These are phyloP conservation scores for Monosporozyma solicola DNA, from an alignment of 805 yeast species.

Conservation along the genomic window DNA sequence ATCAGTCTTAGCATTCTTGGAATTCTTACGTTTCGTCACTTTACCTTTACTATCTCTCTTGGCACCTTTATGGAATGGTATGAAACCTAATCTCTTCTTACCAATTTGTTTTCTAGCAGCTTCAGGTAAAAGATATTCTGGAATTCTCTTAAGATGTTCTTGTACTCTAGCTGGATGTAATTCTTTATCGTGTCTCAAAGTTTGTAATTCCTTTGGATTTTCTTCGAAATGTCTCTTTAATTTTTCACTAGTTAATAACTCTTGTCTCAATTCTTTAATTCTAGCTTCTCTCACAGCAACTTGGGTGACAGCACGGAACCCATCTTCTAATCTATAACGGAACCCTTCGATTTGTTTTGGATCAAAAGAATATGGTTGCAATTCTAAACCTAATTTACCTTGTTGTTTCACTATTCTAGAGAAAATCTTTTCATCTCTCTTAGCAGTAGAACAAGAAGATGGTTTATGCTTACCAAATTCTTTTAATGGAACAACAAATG, in stretches of 20 bases:
- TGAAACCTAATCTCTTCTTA: conserved; percentile 53
- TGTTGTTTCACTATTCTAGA: conserved; percentile 71
- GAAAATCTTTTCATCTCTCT: conserved; percentile 79
- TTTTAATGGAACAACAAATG: conserved; percentile 77
- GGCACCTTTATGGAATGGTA: conserved; percentile 55
- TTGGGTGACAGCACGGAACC: conserved; percentile 87
- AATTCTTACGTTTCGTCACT: conserved; percentile 37
- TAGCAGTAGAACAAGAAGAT: conserved; percentile 61
- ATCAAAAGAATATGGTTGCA: conserved; percentile 86
- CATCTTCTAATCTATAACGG: conserved; percentile 94
- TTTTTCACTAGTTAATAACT: conserved; percentile 79
- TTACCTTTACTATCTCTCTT: conserved; percentile 26
- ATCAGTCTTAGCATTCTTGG: conserved; percentile 45
- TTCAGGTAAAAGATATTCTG: conserved; percentile 82
- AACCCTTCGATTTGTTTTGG: conserved; percentile 89
- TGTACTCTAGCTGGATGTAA: conserved; percentile 76
- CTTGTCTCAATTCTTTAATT: conserved; percentile 77
- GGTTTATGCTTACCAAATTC: conserved; percentile 85
- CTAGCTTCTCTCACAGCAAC: conserved; percentile 90
- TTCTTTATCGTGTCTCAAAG: conserved; percentile 87
- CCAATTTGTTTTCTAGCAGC: conserved; percentile 46
- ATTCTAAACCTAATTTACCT: conserved; percentile 57
- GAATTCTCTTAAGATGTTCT: conserved; percentile 81
- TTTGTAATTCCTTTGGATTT: conserved; percentile 86
- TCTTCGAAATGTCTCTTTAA: conserved; percentile 93